phyloP scores from a whole-genome alignment of 2,329 filamentous ascomycete genomes.

The Paraphoma chrysanthemicola region DNA sequence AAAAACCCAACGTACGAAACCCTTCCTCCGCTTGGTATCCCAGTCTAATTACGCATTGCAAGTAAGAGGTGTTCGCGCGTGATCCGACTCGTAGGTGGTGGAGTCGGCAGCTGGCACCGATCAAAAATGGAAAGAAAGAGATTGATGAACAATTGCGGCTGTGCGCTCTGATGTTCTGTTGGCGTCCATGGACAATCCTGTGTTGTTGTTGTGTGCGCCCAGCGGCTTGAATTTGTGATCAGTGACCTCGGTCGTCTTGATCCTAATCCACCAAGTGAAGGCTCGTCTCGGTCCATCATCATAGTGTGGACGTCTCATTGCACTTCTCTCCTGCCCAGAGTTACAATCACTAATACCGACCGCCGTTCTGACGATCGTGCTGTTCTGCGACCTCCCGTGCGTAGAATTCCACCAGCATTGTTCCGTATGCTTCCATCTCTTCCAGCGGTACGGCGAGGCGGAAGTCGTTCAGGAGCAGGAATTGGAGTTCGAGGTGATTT shows the following conservation, averaged over 20 bases:
- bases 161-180: not conserved
- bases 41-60: conserved; percentile 19
- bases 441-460: conserved; percentile 90
- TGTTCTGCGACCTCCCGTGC: conserved; percentile 84
- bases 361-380: conserved; percentile 45
- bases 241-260: not conserved
- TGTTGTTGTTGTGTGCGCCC: not conserved
- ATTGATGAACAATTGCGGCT: not conserved
- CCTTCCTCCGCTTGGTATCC: conserved; percentile 19
- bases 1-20: conserved; percentile 5
- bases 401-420: conserved; percentile 98
- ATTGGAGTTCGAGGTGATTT: conserved; percentile 96
- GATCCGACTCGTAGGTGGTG: conserved; percentile 2
- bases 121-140: not conserved
- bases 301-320: not conserved
- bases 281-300: too few species aligned
- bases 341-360: conserved; percentile 14
- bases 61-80: conserved; percentile 11
- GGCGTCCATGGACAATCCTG: not conserved
- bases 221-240: not conserved
- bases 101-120: not conserved
- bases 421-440: conserved; percentile 95
- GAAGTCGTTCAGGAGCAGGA: conserved; percentile 94
- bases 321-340: not conserved
- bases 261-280: not conserved